A percentile compares a stretch with the other conserved stretches of the same genome.
phyloP scores from a whole-genome alignment of 768 basidiomycete genomes.

The Tephrocybe sp. region DNA sequence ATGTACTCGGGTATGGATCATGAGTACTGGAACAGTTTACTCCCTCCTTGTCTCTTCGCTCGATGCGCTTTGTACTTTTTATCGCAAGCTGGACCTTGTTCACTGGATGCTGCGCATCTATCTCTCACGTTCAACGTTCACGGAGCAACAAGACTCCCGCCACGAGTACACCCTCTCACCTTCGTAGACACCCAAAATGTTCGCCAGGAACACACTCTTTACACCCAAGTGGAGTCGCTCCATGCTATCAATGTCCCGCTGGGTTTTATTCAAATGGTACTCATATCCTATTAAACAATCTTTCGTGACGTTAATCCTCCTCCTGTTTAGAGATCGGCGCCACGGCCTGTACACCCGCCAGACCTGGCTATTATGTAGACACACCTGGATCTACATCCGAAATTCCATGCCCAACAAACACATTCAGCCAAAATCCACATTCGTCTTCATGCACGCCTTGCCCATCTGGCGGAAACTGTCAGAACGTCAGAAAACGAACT shows the following conservation, averaged over 20 bases:
- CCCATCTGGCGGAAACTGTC: neutral
- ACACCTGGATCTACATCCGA: neutral
- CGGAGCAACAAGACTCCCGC: neutral
- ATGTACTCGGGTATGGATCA: neutral
- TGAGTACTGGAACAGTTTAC: neutral
- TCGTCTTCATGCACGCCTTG: conserved; percentile 13
- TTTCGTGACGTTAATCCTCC: neutral
- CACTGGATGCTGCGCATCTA: conserved; percentile 4
- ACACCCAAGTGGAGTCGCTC: conserved; percentile 4
- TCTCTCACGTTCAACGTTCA: neutral
- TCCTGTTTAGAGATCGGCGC: neutral
- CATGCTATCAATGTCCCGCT: conserved; percentile 8
- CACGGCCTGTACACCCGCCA: conserved; percentile 1
- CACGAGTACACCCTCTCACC: neutral
- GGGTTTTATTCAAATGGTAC: conserved; percentile 3
- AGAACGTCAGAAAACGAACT: neutral
- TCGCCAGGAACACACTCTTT: conserved; percentile 8
- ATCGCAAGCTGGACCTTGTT: conserved; percentile 5
- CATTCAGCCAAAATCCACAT: neutral
- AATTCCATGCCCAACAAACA: neutral
- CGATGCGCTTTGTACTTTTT: neutral
- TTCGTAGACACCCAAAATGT: conserved; percentile 5
- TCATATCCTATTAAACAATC: neutral
- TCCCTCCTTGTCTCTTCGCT: neutral
- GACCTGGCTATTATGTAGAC: neutral